phyloP scores from a whole-genome alignment of 2,329 filamentous ascomycete species.

The Thyridium curvatum region DNA sequence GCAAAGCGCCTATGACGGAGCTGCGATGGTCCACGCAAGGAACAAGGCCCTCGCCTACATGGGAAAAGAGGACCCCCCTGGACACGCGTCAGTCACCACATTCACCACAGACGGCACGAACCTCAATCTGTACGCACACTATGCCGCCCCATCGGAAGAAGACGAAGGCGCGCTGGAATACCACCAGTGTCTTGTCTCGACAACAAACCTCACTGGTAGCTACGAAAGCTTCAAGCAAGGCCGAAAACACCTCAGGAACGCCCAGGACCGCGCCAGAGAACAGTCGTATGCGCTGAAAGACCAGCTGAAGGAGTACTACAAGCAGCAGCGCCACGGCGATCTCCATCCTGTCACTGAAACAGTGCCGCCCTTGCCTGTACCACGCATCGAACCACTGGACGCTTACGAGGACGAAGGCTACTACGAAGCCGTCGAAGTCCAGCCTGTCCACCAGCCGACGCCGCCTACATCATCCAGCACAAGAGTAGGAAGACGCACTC shows the following conservation, averaged over 20 bases:
- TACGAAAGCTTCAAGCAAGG: slow-evolving; percentile 2
- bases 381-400: not conserved
- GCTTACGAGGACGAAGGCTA: not conserved
- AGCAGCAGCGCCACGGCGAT: not conserved
- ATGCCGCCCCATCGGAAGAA: slow-evolving; percentile 10
- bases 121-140: slow-evolving; percentile 19
- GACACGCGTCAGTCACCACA: slow-evolving; percentile 11
- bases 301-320: slow-evolving; percentile 5
- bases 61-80: slow-evolving; percentile 11
- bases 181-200: slow-evolving; percentile 14
- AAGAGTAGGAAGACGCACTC: too few species aligned
- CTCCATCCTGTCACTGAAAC: slow-evolving; percentile 1
- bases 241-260: slow-evolving; percentile 4
- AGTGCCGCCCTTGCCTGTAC: slow-evolving; percentile 1
- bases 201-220: slow-evolving; percentile 5
- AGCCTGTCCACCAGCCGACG: slow-evolving; percentile 2
- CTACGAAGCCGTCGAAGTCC: not conserved
- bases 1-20: slow-evolving; percentile 16
- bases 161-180: slow-evolving; percentile 9
- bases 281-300: slow-evolving; percentile 6
- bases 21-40: slow-evolving; percentile 18
- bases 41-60: slow-evolving; percentile 15
- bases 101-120: slow-evolving; percentile 13
- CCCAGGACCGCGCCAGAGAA: slow-evolving; percentile 6
- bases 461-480: slow-evolving; percentile 1